A percentile compares a stretch with the other conserved stretches of the same genome.
These are phyloP conservation scores for bread wheat (Triticum aestivum) DNA, from an alignment of 176 grass and related monocot genomes.

Conservation along the genomic window IWGSC_CS_RefSeq_v2.1 NC_057809.1:496785785-496786284, in stretches of 20 bases:
- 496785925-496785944: background rate
- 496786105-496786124: background rate
- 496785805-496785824: too few species aligned
- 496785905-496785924: background rate
- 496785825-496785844: too few species aligned
- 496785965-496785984: background rate
- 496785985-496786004: background rate
- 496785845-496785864: too few species aligned
- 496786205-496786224: constrained; percentile 74
- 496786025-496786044: background rate
- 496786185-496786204: constrained; percentile 72
- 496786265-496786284: constrained; percentile 86
- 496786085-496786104: background rate
- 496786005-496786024: background rate
- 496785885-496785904: background rate
- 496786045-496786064: constrained; percentile 5
- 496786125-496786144: constrained; percentile 75
- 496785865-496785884: too few species aligned
- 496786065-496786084: constrained; percentile 1
- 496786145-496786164: constrained; percentile 61
- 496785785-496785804: too few species aligned
- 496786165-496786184: constrained; percentile 70
- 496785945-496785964: background rate
- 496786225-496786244: constrained; percentile 70
- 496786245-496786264: constrained; percentile 89